phyloP scores from a whole-genome alignment of 164 flowering plant species.

The Euptelea pleiosperma region DNA sequence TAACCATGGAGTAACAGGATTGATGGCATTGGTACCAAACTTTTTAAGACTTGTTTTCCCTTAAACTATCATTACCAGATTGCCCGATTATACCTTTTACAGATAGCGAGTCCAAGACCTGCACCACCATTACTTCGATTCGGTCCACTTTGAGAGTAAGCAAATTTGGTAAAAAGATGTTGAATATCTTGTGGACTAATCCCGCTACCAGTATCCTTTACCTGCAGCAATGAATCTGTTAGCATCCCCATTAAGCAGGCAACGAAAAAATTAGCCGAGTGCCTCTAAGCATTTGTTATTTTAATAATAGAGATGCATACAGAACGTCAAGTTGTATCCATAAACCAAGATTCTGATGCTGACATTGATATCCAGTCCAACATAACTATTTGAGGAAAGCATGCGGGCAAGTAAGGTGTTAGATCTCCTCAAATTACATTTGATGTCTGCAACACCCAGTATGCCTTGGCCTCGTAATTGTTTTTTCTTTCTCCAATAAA shows the following conservation, averaged over 20 bases:
- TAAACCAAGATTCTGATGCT: too few species aligned
- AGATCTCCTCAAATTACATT: not conserved
- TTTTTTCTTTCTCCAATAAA: too few species aligned
- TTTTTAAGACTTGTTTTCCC: too few species aligned
- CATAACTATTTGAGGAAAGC: not conserved
- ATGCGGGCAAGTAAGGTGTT: not conserved
- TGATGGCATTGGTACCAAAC: too few species aligned
- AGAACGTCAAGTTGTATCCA: too few species aligned
- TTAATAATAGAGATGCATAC: too few species aligned
- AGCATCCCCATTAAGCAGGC: not conserved
- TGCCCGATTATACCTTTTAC: conserved; percentile 42
- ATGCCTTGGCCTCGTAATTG: not conserved
- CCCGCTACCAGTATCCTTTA: conserved; percentile 70
- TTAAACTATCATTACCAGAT: not conserved
- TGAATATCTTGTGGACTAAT: conserved; percentile 53
- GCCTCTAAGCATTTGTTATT: conserved; percentile 5
- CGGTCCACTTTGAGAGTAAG: conserved; percentile 32
- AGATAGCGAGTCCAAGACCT: conserved; percentile 69
- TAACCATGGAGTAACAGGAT: too few species aligned
- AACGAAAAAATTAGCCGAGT: not conserved
- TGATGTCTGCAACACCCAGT: not conserved
- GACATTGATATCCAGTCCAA: not conserved
- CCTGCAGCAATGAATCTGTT: conserved; percentile 31
- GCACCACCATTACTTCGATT: conserved; percentile 31
- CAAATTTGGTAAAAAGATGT: conserved; percentile 49